Evolutionary conservation across 2,329 filamentous ascomycete genomes (phyloP), one percentile per base, ranked within the genome.

Genomic region (Zasmidium cellare): DNA sequence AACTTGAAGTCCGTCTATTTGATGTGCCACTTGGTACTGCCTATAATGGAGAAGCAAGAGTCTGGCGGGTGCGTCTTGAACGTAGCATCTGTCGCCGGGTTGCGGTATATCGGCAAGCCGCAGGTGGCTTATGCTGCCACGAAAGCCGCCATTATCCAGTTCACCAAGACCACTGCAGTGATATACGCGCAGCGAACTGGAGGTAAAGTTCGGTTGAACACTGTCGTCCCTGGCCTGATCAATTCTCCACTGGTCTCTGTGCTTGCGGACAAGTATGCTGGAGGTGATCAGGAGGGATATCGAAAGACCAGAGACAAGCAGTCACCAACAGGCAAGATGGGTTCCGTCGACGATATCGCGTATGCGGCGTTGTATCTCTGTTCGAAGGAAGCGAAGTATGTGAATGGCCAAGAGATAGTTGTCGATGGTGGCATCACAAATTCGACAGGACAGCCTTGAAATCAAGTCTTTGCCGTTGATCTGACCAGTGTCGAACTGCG

Each of bases 61-160:
- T 67, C 73, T 0, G 78, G 75, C 1, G 73, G 76, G 0, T 72
- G 73, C 0, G 71, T 85, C 1, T 52, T 68, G 16, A 71, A 68
- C 24, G 63, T 70, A 11, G 53, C 58, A 11, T 82, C 76, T 20
- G 79, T 85, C 16, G 81, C 82, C 0, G 82, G 81, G 0, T 58
- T 86, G 44, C 70, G 82, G 0, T 84, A 84, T 70, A 74, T 80
- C 62, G 69, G 74, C 38, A 81, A 81, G 60, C 76, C 78, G 3
- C 82, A 85, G 64, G 75, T 85, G 1, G 82, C 78, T 0, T 84
- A 85, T 63, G 80, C 79, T 74, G 87, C 88, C 18, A 90, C 87
- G 75, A 92, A 92, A 82, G 88, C 89, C 5, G 89, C 87, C 67
- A 87, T 91, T 46, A 84, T 91, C 66, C 87, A 90, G 73, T 83